Percentiles rank a stretch among this genome's conserved stretches.
Conservation (phyloP, 345 rosid genomes). For the Dovyalis caffra region DNA sequence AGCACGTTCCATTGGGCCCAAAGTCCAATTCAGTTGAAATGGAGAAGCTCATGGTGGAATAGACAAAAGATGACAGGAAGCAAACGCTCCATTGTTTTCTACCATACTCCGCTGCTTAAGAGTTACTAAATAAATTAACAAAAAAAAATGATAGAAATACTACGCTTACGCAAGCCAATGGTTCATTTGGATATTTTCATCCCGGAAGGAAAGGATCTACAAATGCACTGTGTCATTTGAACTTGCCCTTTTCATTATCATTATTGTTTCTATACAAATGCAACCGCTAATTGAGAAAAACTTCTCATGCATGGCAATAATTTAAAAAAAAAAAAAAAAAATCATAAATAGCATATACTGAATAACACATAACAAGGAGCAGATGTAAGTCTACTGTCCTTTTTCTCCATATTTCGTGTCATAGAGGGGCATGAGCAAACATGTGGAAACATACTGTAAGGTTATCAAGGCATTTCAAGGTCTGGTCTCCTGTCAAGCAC, state of each 20-base stretch:
- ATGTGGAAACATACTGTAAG: background rate
- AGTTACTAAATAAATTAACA: background rate
- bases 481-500: slow-evolving; percentile 74
- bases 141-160: background rate
- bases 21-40: background rate
- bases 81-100: too few relatives aligned
- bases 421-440: too few relatives aligned
- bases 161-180: background rate
- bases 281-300: background rate
- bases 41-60: background rate
- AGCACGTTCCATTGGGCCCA: background rate
- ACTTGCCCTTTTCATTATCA: slow-evolving; percentile 1
- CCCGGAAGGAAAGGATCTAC: background rate
- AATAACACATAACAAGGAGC: background rate
- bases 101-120: too few relatives aligned
- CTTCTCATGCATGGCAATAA: background rate
- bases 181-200: background rate
- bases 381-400: too few relatives aligned
- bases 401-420: too few relatives aligned
- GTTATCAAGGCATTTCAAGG: slow-evolving; percentile 60
- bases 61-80: background rate
- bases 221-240: background rate
- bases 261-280: background rate
- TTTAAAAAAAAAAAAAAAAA: too few relatives aligned
- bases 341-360: background rate